A percentile compares a stretch with the other conserved stretches of the same genome.
These are phyloP conservation scores for Mortierella claussenii DNA, from an alignment of 192 early-diverging fungal genomes.

Conservation along the genomic window DNA sequence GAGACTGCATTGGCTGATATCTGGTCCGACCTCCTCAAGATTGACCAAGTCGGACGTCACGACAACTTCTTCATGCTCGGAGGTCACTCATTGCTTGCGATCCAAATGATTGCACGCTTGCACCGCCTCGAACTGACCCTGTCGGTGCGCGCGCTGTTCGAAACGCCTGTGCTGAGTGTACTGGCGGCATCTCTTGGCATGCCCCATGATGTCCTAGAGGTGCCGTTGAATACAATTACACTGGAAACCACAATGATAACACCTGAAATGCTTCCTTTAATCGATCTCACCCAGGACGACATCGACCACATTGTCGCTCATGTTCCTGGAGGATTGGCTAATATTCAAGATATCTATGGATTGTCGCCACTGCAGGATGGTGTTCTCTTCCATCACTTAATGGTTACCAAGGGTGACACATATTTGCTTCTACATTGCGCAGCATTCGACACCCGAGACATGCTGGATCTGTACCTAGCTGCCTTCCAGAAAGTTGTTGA, in stretches of 20 bases:
- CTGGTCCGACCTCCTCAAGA: slow-evolving; percentile 4
- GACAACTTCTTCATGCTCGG: slow-evolving; percentile 9
- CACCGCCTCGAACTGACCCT: not conserved
- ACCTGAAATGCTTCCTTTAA: not conserved
- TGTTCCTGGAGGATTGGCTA: not conserved
- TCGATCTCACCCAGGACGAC: slow-evolving; percentile 1
- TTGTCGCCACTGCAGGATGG: not conserved
- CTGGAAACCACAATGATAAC: not conserved
- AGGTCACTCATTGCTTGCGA: slow-evolving; percentile 11
- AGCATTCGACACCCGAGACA: not conserved
- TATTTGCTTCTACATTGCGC: not conserved
- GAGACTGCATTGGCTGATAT: slow-evolving; percentile 6
- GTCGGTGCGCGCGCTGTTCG: not conserved
- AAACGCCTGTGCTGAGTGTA: not conserved
- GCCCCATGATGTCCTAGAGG: not conserved
- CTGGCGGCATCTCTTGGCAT: not conserved
- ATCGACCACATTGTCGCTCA: not conserved
- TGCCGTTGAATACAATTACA: not conserved
- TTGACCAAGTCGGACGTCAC: slow-evolving; percentile 10
- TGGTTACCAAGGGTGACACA: not conserved
- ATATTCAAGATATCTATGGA: not conserved
- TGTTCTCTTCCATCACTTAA: not conserved
- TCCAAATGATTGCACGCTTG: slow-evolving; percentile 4
- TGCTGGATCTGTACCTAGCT: not conserved
- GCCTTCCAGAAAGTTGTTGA: not conserved